Base-by-base conservation (phyloP, 164 flowering plant genomes). In the Tetrastigma voinierianum region DNA sequence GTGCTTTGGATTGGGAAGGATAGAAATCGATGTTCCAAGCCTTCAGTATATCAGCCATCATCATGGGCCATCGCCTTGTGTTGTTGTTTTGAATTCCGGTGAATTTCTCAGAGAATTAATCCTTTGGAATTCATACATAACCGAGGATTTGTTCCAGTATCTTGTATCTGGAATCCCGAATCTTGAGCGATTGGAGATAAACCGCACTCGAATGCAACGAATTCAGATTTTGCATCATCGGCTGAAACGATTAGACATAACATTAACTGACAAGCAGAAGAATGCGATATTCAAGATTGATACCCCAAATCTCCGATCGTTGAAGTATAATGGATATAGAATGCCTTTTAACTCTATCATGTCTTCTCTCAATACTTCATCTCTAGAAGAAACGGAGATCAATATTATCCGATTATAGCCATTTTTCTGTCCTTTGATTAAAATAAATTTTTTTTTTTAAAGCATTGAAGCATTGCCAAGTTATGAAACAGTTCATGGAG, bases 151-250 rank as follows among this genome's bases (percentile, higher is more conserved):
- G 56, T 57, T 74, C 46, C 70, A 74, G n/a, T 45, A 59, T 9
- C 65, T 15, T 43, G 3, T 74, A 14, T 65, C 51, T 25, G 51
- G 18, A n/a, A 67, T 58, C 21, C 81, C 78, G 9, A 5, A 59
- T 18, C 78, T 74, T 49, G 81, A 78, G 60, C 67, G 63, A 20
- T 65, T 78, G 72, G 66, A 51, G 5, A 69, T 78, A 4, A 59
- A 64, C 46, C 75, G 78, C 56, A 62, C 32, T 46, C 44, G 13
- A 1, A 21, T 75, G 61, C 45, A 66, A 55, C 59, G 19, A 10
- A 56, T 78, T 11, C 66, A 46, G 23, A 78, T 75, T 20, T 62
- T 54, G 16, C 66, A 65, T 63, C 24, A 19, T 2, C 45, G 17
- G 16, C 69, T 78, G 2, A 74, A 51, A 72, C 57, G 56, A 21